Percentiles rank a stretch among this genome's conserved stretches.
Evolutionary conservation across 2,329 filamentous ascomycete species (phyloP).

Genomic region (Fusarium armeniacum): DNA sequence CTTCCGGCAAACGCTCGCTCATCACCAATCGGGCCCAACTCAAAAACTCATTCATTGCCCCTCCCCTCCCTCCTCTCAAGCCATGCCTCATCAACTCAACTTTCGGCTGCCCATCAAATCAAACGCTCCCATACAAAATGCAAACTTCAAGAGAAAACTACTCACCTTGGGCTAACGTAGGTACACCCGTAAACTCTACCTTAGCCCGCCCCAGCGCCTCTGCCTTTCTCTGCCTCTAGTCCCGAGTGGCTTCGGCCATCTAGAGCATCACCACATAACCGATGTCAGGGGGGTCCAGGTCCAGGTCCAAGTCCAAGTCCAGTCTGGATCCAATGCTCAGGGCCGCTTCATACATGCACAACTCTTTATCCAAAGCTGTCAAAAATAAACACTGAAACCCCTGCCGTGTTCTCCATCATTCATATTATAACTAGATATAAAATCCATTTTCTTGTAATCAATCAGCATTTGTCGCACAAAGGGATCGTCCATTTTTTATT

Average conservation of each 20-base stretch:
- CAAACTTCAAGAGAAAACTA: slow-evolving; percentile 3
- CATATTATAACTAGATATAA: not conserved
- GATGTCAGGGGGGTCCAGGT: slow-evolving; percentile 3
- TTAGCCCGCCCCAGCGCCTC: slow-evolving; percentile 34
- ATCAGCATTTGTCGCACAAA: slow-evolving; percentile 27
- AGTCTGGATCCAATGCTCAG: not conserved
- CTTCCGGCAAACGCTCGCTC: slow-evolving; percentile 25
- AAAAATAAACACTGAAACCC: not conserved
- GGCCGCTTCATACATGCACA: not conserved
- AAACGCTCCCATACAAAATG: slow-evolving; percentile 3
- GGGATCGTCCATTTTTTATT: slow-evolving; percentile 31
- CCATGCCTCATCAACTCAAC: not conserved
- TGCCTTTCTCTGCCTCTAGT: slow-evolving; percentile 18
- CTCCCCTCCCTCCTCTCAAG: not conserved
- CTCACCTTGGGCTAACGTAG: slow-evolving; percentile 39
- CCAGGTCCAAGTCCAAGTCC: not conserved
- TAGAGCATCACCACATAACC: slow-evolving; percentile 32
- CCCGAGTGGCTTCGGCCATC: slow-evolving; percentile 40
- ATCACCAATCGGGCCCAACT: slow-evolving; percentile 31
- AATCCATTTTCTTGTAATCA: slow-evolving; percentile 9
- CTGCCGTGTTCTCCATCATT: not conserved
- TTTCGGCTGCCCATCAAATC: slow-evolving; percentile 1
- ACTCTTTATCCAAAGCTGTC: slow-evolving; percentile 14
- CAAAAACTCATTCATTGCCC: slow-evolving; percentile 24
- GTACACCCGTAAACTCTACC: slow-evolving; percentile 44